A percentile compares a stretch with the other conserved stretches of the same genome.
Evolutionary conservation across 108 stramenopile species (phyloP).

Genomic region (Nitzschia palea): DNA sequence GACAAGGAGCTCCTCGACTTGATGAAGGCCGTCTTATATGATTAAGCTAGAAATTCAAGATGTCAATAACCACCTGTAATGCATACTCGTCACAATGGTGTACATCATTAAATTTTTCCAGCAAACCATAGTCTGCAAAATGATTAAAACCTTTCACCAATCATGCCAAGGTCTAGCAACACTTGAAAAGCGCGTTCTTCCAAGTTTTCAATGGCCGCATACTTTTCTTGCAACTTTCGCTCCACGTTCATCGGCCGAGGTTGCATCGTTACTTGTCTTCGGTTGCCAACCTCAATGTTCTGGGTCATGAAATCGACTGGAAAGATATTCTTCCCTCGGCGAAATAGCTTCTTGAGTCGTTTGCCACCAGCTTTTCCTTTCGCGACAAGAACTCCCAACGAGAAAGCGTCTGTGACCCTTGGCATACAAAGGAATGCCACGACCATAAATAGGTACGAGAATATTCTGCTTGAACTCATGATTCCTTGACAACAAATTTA

Average conservation of each 20-base stretch:
- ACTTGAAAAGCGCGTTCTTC: slow-evolving; percentile 54
- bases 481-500: too few species aligned
- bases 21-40: slow-evolving; percentile 75
- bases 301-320: too few species aligned
- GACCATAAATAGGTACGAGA: too few species aligned
- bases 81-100: neutral
- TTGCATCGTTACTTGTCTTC: slow-evolving; percentile 5
- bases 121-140: neutral
- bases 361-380: neutral
- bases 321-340: neutral
- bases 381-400: too few species aligned
- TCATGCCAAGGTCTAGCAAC: slow-evolving; percentile 50
- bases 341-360: neutral
- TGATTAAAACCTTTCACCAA: too few species aligned
- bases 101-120: neutral
- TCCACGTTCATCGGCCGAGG: slow-evolving; percentile 29
- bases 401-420: too few species aligned
- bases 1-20: slow-evolving; percentile 76
- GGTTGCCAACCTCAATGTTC: too few species aligned
- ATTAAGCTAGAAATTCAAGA: slow-evolving; percentile 1
- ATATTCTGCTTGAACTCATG: too few species aligned
- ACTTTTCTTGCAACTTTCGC: slow-evolving; percentile 26
- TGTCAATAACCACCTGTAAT: too few species aligned
- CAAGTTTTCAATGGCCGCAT: slow-evolving; percentile 29
- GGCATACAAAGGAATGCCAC: too few species aligned